These are phyloP conservation scores for Suillus americanus DNA, from an alignment of 768 basidiomycete species.

Conservation along the genomic window DNA sequence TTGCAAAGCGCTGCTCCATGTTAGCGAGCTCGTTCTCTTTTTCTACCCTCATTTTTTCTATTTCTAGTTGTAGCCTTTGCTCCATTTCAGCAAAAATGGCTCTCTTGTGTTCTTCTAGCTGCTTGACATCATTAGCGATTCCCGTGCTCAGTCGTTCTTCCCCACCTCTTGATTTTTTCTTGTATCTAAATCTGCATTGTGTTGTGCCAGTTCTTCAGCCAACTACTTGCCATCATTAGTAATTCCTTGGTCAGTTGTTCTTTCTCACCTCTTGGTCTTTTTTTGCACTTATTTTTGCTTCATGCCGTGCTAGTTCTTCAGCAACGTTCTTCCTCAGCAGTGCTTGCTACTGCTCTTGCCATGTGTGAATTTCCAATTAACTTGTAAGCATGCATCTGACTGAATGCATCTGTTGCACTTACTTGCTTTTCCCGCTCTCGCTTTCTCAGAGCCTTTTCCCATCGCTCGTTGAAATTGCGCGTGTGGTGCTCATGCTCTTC, in stretches of 20 bases:
- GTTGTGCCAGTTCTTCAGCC: background rate
- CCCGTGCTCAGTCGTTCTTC: background rate
- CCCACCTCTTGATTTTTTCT: background rate
- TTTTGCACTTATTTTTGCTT: background rate
- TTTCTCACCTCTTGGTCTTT: background rate
- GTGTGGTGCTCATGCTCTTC: no score
- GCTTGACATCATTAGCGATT: background rate
- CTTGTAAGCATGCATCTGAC: no score
- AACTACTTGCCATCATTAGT: background rate
- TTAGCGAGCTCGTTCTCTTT: slow-evolving; percentile 14
- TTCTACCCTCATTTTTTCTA: slow-evolving; percentile 7
- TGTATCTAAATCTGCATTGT: background rate
- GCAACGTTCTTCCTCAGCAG: no score
- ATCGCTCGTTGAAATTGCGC: no score
- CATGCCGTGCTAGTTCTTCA: background rate
- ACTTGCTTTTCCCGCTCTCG: no score
- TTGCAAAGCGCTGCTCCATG: slow-evolving; percentile 9
- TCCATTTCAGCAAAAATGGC: background rate
- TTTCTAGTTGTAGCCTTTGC: slow-evolving; percentile 1
- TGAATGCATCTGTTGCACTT: no score
- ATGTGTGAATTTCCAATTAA: no score
- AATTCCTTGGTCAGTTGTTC: background rate
- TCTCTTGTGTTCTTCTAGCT: background rate
- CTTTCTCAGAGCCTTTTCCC: no score
- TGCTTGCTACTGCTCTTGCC: no score